Percentiles rank a stretch among this genome's conserved stretches.
phyloP scores from a whole-genome alignment of 176 grass and related monocot genomes.

The Oryza brachyantha region DNA sequence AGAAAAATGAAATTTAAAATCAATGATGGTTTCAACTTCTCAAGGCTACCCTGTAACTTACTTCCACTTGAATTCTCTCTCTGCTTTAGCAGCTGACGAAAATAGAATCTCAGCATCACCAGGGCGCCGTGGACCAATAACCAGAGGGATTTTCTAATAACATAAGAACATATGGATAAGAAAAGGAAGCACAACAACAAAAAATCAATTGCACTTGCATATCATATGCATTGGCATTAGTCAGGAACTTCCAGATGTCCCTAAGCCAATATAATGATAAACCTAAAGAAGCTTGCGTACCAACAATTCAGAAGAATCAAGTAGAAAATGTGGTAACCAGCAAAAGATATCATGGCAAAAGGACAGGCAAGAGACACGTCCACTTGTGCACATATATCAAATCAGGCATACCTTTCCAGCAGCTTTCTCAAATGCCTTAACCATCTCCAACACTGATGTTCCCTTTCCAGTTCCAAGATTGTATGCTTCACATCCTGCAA shows the following conservation, averaged over 20 bases:
- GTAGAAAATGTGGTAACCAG: constrained; percentile 16
- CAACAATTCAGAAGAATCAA: neutral
- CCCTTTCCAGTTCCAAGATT: constrained; percentile 94
- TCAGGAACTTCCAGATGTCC: neutral
- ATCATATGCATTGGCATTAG: constrained; percentile 12
- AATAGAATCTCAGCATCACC: constrained; percentile 95
- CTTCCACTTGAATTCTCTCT: constrained; percentile 90
- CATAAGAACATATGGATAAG: neutral
- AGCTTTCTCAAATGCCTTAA: constrained; percentile 92
- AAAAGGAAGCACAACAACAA: neutral
- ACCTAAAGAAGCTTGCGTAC: constrained; percentile 11
- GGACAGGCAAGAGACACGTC: neutral
- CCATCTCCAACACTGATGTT: constrained; percentile 96
- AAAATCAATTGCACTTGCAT: neutral
- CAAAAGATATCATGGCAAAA: constrained; percentile 12
- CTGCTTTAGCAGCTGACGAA: constrained; percentile 78
- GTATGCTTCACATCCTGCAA: constrained; percentile 85
- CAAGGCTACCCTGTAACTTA: constrained; percentile 35
- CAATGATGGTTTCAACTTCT: neutral
- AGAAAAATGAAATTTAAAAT: neutral
- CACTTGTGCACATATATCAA: neutral
- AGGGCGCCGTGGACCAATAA: constrained; percentile 67
- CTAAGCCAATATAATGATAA: neutral
- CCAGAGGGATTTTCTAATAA: constrained; percentile 83
- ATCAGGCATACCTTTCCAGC: constrained; percentile 70